Base-by-base conservation (phyloP, 306 rosid species). In the Crotalaria pallida region DNA sequence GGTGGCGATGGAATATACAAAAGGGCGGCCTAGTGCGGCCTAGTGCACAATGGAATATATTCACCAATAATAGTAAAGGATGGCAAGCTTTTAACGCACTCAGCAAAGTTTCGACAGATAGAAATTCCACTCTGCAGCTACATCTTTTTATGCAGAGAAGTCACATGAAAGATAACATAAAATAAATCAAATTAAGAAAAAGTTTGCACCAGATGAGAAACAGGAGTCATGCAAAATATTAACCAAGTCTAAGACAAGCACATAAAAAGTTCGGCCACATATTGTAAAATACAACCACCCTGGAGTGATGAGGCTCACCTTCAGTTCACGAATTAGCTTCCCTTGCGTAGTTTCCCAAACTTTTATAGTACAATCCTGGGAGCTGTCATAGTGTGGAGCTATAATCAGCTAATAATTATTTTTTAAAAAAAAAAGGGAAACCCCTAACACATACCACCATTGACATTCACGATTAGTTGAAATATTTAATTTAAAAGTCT, bases 311-410 rank as follows among this genome's bases (percentile, higher is more conserved):
- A 49, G 44, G 65, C 65, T 10, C 75, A 88, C 99, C 92, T 81
- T 88, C 73, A 94, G 78, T 83, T 85, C 97, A 55, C 96, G 92
- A 57, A 94, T 86, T 72, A 91, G 85, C 83, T 91, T 94, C 82
- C 99, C 99, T 62, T 94, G 91, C 8, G 87, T 70, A 65, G 99
- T 87, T 83, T 94, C 99, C 97, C 97, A 94, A 57, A 88, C 90
- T 71, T 91, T 94, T 67, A 94, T 88, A 10, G 92, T 91, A 75
- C 97, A 88, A 82, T 91, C 99, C 77, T 89, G 92, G 21, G 99
- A 91, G 67, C 97, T 94, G 82, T 58, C 65, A 71, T 17, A 59
- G 73, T 13, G 41, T 15, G 64, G 31, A 69, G 11, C 8, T 55
- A 36, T 21, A 50, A 22, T 19, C 41, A 55, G 29, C 31, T 58